Percentiles rank a stretch among this genome's conserved stretches.
Conservation (phyloP, 208 protist species). For the Trypanosoma scelopori region DNA sequence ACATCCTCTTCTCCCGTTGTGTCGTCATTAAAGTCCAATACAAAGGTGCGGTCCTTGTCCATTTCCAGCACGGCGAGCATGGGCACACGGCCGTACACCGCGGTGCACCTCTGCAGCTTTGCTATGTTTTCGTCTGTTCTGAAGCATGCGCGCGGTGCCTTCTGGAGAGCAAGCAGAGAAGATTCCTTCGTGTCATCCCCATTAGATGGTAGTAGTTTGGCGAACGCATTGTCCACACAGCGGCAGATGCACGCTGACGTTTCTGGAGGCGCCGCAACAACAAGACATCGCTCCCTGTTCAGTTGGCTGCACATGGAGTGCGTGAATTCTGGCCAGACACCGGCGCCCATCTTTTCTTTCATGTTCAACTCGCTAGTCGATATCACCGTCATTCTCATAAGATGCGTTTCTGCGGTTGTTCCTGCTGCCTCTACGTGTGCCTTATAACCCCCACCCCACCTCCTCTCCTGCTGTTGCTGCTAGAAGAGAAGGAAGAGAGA, state of each 20-base stretch:
- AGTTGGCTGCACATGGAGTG: background rate
- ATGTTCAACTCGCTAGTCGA: no score
- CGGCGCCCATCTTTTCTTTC: background rate
- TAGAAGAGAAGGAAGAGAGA: no score
- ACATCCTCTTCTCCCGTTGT: conserved; percentile 1
- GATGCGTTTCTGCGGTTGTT: background rate
- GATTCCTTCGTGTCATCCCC: background rate
- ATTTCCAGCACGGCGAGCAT: conserved; percentile 17
- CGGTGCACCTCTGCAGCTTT: conserved; percentile 20
- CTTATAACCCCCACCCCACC: background rate
- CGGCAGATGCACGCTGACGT: background rate
- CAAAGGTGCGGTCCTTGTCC: conserved; percentile 16
- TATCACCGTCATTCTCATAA: no score
- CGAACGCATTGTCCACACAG: background rate
- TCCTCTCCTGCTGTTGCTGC: no score
- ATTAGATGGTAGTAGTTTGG: background rate
- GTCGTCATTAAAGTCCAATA: conserved; percentile 1
- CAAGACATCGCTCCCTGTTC: conserved; percentile 9
- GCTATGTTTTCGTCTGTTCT: conserved; percentile 19
- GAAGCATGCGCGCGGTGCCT: conserved; percentile 15
- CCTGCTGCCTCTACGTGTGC: background rate
- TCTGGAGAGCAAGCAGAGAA: background rate
- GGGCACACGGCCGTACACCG: conserved; percentile 20
- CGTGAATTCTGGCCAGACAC: conserved; percentile 9
- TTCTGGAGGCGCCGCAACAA: background rate